Conservation (phyloP, 257 asterid species). For the Solanum appendiculatum region DNA sequence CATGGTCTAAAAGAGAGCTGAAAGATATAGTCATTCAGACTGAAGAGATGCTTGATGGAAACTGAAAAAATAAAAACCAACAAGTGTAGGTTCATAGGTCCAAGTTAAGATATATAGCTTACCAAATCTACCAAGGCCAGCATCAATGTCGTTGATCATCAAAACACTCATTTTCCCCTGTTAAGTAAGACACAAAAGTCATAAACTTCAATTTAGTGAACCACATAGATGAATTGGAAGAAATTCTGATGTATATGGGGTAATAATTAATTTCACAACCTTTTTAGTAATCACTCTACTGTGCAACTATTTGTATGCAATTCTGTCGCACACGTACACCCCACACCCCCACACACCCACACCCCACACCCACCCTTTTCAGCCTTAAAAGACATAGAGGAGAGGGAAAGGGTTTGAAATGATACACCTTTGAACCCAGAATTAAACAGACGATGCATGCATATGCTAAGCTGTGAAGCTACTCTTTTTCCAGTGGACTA, state of each 20-base stretch:
- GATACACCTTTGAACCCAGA: neutral
- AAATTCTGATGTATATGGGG: neutral
- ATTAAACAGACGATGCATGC: neutral
- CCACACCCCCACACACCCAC: no score
- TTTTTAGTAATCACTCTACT: neutral
- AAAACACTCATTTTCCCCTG: constrained; percentile 97
- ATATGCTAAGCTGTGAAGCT: neutral
- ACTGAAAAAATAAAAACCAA: neutral
- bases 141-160: constrained; percentile 94
- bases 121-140: constrained; percentile 98
- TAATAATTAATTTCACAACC: neutral
- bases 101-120: constrained; percentile 17
- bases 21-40: neutral
- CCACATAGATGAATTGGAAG: neutral
- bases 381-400: neutral
- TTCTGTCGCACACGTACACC: no score
- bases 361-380: no score
- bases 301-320: no score
- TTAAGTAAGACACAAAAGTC: neutral
- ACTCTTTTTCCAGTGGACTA: neutral
- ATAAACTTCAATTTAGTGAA: neutral
- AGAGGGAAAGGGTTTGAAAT: neutral
- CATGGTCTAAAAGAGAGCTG: neutral
- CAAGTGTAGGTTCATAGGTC: neutral
- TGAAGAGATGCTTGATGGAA: neutral